Evolutionary conservation across 495 filamentous ascomycete genomes (phyloP).

Genomic region (Rostrohypoxylon terebratum): DNA sequence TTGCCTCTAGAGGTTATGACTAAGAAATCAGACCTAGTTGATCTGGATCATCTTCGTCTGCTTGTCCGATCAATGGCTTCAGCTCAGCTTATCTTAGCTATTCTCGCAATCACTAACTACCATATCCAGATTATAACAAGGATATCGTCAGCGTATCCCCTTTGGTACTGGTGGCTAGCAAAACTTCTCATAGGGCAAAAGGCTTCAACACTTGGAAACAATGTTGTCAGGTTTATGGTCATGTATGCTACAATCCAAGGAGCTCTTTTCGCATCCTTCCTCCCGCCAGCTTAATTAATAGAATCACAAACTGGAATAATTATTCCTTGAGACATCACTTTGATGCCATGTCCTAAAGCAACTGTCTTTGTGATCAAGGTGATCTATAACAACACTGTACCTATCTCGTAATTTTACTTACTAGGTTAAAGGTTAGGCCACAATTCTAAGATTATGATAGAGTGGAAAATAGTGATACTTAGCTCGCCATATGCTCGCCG

Average conservation of each 20-base stretch:
- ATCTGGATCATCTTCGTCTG: constrained; percentile 25
- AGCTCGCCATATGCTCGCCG: too few species aligned
- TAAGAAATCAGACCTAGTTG: constrained; percentile 20
- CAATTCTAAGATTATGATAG: too few species aligned
- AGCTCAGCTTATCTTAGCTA: constrained; percentile 76
- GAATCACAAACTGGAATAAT: background rate
- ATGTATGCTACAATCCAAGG: constrained; percentile 85
- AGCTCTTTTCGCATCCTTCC: constrained; percentile 87
- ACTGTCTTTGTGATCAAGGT: background rate
- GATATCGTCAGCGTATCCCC: constrained; percentile 85
- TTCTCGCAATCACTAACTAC: constrained; percentile 78
- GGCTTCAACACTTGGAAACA: constrained; percentile 44
- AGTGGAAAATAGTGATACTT: too few species aligned
- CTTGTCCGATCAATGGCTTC: constrained; percentile 70
- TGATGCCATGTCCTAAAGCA: background rate
- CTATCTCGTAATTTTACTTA: background rate
- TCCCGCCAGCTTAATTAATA: constrained; percentile 79
- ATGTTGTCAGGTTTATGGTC: constrained; percentile 69
- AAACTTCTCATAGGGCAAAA: constrained; percentile 52
- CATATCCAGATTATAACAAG: constrained; percentile 95
- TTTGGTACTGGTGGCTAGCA: constrained; percentile 89
- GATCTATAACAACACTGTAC: background rate
- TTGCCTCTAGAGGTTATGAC: constrained; percentile 18
- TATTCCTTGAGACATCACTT: background rate
- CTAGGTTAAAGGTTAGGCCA: too few species aligned